A percentile compares a stretch with the other conserved stretches of the same genome.
Conservation (phyloP, 495 filamentous ascomycete species). For the Penicillium robsamsonii region DNA sequence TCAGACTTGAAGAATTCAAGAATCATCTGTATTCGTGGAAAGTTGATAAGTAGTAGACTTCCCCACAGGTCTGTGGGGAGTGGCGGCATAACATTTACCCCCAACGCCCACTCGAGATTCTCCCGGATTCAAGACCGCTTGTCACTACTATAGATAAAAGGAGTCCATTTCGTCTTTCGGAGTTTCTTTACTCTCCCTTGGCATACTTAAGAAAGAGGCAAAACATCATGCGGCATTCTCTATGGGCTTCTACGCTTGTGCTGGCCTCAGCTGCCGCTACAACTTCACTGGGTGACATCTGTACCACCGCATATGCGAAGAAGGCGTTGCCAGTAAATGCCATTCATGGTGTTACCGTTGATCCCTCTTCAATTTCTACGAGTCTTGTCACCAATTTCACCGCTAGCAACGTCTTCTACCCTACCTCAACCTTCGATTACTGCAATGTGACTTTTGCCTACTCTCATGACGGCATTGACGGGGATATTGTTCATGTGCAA, state of each 20-base stretch:
- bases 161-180: not conserved
- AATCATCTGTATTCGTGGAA: not conserved
- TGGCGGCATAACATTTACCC: conserved; percentile 9
- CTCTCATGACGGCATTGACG: conserved; percentile 36
- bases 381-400: conserved; percentile 31
- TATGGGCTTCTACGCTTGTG: conserved; percentile 4
- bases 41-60: not conserved
- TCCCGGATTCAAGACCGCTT: not conserved
- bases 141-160: not conserved
- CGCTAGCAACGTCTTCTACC: conserved; percentile 3
- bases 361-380: conserved; percentile 31
- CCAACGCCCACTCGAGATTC: conserved; percentile 1
- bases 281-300: conserved; percentile 26
- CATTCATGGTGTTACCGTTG: conserved; percentile 33
- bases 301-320: conserved; percentile 29
- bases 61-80: conserved; percentile 4
- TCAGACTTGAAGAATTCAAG: too few species aligned
- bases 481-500: conserved; percentile 32
- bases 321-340: conserved; percentile 26
- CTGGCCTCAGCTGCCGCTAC: not conserved
- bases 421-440: conserved; percentile 31
- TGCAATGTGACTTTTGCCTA: conserved; percentile 47
- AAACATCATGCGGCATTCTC: not conserved
- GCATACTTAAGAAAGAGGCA: not conserved
- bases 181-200: too few species aligned